phyloP scores from a whole-genome alignment of 805 yeast genomes.

The Suhomyces prunicola region DNA sequence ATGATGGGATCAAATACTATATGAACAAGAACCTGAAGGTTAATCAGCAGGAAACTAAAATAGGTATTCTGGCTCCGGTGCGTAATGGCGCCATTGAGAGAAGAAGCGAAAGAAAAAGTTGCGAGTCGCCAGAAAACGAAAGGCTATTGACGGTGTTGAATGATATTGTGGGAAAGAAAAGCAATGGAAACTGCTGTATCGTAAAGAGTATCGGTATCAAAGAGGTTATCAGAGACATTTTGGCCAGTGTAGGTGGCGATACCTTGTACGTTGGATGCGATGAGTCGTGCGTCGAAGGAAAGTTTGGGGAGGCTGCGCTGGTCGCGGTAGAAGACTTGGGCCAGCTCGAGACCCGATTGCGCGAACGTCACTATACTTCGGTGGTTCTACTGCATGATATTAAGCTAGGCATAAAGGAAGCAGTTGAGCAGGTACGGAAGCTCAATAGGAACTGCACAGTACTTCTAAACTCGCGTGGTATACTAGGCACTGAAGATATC shows the following conservation, averaged over 20 bases:
- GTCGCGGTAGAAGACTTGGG: background rate
- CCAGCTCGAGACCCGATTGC: background rate
- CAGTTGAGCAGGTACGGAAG: background rate
- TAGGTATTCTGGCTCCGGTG: background rate
- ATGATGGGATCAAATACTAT: constrained; percentile 7
- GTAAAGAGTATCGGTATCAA: background rate
- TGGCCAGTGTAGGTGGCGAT: background rate
- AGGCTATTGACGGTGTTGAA: background rate
- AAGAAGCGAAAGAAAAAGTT: background rate
- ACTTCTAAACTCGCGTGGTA: constrained; percentile 5
- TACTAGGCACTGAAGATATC: constrained; percentile 13
- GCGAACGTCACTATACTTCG: background rate
- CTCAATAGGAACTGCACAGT: background rate
- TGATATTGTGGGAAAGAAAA: background rate
- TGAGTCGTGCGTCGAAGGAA: background rate
- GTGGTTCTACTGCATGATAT: background rate
- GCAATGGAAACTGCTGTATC: background rate
- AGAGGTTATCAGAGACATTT: background rate
- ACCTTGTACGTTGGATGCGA: background rate
- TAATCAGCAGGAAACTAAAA: background rate
- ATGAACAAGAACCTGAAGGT: background rate
- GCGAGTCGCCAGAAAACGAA: background rate
- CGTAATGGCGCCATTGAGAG: background rate
- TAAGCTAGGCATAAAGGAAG: background rate
- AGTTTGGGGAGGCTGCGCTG: background rate